Conservation (phyloP, 2,329 filamentous ascomycete species). For the Aspergillus melleus region DNA sequence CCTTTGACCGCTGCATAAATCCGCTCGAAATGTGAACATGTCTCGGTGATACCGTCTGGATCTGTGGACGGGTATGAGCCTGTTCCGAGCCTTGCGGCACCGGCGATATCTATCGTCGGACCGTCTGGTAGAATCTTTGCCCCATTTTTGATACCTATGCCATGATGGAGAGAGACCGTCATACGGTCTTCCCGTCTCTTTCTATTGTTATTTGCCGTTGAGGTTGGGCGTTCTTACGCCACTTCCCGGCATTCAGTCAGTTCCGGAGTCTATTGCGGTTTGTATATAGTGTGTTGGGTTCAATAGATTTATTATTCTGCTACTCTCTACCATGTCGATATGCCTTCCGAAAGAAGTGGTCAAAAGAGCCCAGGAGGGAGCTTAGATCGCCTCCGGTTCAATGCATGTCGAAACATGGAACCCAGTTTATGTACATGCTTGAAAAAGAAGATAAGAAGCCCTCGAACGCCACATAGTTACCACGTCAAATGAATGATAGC, state of each 20-base stretch:
- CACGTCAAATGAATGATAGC: background rate
- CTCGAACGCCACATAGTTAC: conserved; percentile 3
- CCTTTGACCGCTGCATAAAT: conserved; percentile 3
- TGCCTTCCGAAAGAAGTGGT: background rate
- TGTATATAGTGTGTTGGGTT: conserved; percentile 15
- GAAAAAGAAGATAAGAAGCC: background rate
- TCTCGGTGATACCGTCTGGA: background rate
- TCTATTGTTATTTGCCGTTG: background rate
- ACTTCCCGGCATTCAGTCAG: background rate
- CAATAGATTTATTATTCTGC: conserved; percentile 10
- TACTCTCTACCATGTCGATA: background rate
- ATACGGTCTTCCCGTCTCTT: background rate
- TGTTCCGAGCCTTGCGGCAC: background rate
- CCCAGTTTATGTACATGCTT: background rate
- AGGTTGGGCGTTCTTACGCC: background rate
- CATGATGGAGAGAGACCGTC: background rate
- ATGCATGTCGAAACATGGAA: background rate
- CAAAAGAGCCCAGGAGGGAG: too few relatives aligned
- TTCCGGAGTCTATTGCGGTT: conserved; percentile 2
- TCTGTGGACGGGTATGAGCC: background rate
- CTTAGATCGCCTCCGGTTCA: background rate
- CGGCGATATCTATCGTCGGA: background rate
- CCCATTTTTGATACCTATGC: background rate
- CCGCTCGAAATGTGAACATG: background rate
- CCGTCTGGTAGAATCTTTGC: background rate